Base-by-base conservation (phyloP, 805 yeast species). In the Kodamaea leandrae region DNA sequence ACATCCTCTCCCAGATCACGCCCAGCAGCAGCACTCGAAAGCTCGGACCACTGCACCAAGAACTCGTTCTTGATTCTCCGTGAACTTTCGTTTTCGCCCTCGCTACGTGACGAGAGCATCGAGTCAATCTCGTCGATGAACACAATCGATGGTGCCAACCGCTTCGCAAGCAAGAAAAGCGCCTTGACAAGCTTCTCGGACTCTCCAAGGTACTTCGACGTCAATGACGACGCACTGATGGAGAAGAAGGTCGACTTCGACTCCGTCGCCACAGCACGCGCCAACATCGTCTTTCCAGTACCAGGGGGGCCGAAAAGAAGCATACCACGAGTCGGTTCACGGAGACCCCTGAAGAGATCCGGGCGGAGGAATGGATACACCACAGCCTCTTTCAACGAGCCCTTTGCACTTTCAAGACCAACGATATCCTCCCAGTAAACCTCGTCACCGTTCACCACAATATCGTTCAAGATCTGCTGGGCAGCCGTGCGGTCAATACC, bases 311-410 rank as follows among this genome's bases (percentile, higher is more conserved):
- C 99, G 68, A 89, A 91, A 30, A 91, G 64, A 15, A 91, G 71
- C 95, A 93, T 88, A n/a, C 98, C 98, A 44, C 95, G 68, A 0
- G 95, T 90, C 0, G 98, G 98, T 64, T 90, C 97, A 51, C 97
- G 72, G 39, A 91, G 66, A 0, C 97, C 98, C 44, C 79, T 77
- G 58, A 91, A 93, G 43, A 91, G 70, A 63, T 91, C 98, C 0
- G 98, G 99, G 38, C 98, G 74, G 49, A 93, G 64, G 56, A 91
- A 90, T 17, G 99, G 99, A 59, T 90, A 91, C 10, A 91, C 97
- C 3, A 93, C 96, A 0, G 97, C 86, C 59, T 91, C 99, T 58
- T 89, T 91, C 41, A 91, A 68, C 2, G 96, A 84, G 48, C 76
- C 77, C 56, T 91, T 93, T 2, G 97, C 96, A n/a, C 74, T 72